Base-by-base conservation (phyloP, 2,329 filamentous ascomycete genomes). In the Pseudofabraea citricarpa region DNA sequence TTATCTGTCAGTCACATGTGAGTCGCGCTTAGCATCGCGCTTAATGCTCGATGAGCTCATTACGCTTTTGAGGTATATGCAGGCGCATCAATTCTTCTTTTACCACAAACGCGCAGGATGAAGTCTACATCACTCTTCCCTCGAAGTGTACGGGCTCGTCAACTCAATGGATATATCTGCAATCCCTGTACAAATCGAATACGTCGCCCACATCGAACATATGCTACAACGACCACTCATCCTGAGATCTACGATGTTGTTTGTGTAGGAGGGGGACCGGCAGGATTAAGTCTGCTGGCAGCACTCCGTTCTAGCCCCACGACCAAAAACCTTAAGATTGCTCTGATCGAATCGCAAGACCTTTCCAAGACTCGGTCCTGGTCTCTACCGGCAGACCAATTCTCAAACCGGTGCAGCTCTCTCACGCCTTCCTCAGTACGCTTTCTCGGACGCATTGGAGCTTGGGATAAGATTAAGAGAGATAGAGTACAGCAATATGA, bases 351-450 rank as follows among this genome's bases (percentile, higher is more conserved):
- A 71, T 84, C 84, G 26, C 90, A 96, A 67, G 84, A 94, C 60
- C 78, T 98, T 24, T 70, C 75, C 53, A 86, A 84, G 57, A 74
- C 78, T 41, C 77, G 77, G 39, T 67, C 76, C 19, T 89, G 84
- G 72, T 78, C 77, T 41, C 79, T 86, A 6, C 79, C 81, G 3
- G 64, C 77, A 6, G 77, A 79, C 41, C 73, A 79, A 55, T 98
- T 84, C 70, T 95, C 91, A 47, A 97, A 98, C 69, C 83, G 93
- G 59, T 95, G 91, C 69, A 95, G 88, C 70, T 97, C 91, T 39
- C 75, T 98, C 44, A 98, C 93, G 0, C 91, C 91, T 0, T 77
- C 85, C 0, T 95, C 90, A 1, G 85, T 88, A n/a, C 75, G 74
- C 3, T 96, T 93, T 58, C 75, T 97, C 50, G 75, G 87, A 59